Base-by-base conservation (phyloP, 306 rosid species). In the Quillaja saponaria region DNA sequence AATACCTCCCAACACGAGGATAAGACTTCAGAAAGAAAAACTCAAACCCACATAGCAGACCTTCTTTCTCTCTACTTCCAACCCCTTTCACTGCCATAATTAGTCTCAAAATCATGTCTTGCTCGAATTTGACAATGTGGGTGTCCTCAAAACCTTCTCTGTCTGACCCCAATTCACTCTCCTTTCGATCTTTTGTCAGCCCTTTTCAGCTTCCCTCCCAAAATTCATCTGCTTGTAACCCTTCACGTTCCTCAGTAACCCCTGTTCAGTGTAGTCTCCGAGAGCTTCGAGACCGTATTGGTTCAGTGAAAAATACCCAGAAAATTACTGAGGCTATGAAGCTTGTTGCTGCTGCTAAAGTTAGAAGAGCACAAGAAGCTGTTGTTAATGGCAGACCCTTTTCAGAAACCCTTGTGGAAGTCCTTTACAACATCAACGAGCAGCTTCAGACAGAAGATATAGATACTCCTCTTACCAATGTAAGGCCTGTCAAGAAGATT, bases 281-380 rank as follows among this genome's bases (percentile, higher is more conserved):
- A 18, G 97, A 90, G 57, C 91, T 90, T 58, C 80, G 78, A 19
- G 58, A 38, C 16, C 78, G 86, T 74, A 74, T 74, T 8, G 76
- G 63, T 38, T 35, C 81, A 7, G 38, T 78, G 8, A 74, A 71
- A 49, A 81, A 42, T 59, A 81, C 71, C 70, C 83, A 67, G 18
- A 81, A 74, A 58, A 78, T 81, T 55, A 78, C 83, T 2, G 78
- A 78, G 37, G 81, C 86, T 34, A 78, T 81, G 86, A 81, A 71
- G 71, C 78, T 81, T 1, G 81, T 81, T n/a, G 68, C 86, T 2
- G 97, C 97, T 9, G 97, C 96, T 4, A 87, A 85, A 76, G 97
- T 90, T 57, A 82, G 97, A 34, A 78, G 96, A 69, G 97, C 97
- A 25, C 96, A 90, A 75, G 97, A 90, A 76, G 96, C 97, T 46